Evolutionary conservation across 805 yeast species (phyloP).

Genomic region (Wickerhamiella alocasiicola): DNA sequence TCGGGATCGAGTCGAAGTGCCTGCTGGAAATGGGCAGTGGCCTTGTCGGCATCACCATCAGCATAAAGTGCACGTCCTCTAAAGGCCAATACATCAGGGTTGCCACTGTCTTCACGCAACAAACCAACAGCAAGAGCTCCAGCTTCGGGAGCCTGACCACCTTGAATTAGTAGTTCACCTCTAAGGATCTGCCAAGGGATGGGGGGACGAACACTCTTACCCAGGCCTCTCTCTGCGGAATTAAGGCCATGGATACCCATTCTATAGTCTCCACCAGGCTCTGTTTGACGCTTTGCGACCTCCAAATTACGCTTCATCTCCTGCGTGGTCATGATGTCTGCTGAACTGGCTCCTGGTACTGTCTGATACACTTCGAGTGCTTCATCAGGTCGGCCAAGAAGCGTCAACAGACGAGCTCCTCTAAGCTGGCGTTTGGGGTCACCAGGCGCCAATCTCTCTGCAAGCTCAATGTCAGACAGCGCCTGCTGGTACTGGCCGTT

Average conservation of each 20-base stretch:
- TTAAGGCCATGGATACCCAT: slow-evolving; percentile 28
- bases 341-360: slow-evolving; percentile 17
- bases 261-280: slow-evolving; percentile 20
- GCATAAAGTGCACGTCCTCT: slow-evolving; percentile 29
- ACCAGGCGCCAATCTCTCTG: slow-evolving; percentile 25
- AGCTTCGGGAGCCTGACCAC: slow-evolving; percentile 28
- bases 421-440: slow-evolving; percentile 27
- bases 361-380: slow-evolving; percentile 24
- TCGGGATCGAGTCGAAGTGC: slow-evolving; percentile 34
- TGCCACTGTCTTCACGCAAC: slow-evolving; percentile 27
- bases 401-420: slow-evolving; percentile 27
- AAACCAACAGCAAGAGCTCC: slow-evolving; percentile 27
- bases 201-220: slow-evolving; percentile 27
- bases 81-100: slow-evolving; percentile 31
- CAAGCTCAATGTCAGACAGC: slow-evolving; percentile 25
- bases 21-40: slow-evolving; percentile 29
- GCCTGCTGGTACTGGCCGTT: slow-evolving; percentile 26
- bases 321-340: slow-evolving; percentile 24
- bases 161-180: slow-evolving; percentile 21
- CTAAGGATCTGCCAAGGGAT: slow-evolving; percentile 27
- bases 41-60: slow-evolving; percentile 30
- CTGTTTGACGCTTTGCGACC: slow-evolving; percentile 25
- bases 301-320: slow-evolving; percentile 29
- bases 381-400: slow-evolving; percentile 27
- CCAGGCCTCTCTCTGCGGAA: slow-evolving; percentile 29